Evolutionary conservation across 768 basidiomycete species (phyloP).

Genomic region (Tylopilus vinaceipallidus): DNA sequence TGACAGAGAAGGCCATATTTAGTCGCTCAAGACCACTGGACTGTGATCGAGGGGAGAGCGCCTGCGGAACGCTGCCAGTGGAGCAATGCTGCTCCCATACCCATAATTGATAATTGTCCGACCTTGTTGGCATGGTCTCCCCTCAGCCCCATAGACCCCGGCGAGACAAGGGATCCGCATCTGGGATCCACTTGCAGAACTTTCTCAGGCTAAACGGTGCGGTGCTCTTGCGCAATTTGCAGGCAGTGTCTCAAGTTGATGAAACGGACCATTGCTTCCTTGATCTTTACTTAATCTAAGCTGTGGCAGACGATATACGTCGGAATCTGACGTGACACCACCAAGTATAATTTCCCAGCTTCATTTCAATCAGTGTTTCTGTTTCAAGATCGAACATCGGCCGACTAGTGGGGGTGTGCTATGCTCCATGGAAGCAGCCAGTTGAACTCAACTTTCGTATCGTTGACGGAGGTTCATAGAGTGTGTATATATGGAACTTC

Average conservation of each 20-base stretch:
- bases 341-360: neutral
- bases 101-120: constrained; percentile 1
- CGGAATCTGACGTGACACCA: constrained; percentile 6
- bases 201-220: constrained; percentile 8
- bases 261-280: constrained; percentile 1
- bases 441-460: neutral
- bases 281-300: constrained; percentile 7
- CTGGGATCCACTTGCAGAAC: constrained; percentile 13
- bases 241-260: constrained; percentile 13
- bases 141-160: constrained; percentile 16
- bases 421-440: neutral
- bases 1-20: constrained; percentile 6
- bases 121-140: constrained; percentile 22
- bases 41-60: constrained; percentile 4
- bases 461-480: constrained; percentile 1
- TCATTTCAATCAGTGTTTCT: neutral
- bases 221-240: neutral
- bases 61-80: neutral
- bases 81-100: neutral
- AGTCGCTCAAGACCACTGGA: constrained; percentile 3
- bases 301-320: neutral
- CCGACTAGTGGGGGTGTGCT: neutral
- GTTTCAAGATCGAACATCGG: constrained; percentile 1
- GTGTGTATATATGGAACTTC: neutral
- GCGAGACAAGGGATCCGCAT: constrained; percentile 18